phyloP scores from a whole-genome alignment of 2,329 filamentous ascomycete species.

The Botryotinia convoluta region DNA sequence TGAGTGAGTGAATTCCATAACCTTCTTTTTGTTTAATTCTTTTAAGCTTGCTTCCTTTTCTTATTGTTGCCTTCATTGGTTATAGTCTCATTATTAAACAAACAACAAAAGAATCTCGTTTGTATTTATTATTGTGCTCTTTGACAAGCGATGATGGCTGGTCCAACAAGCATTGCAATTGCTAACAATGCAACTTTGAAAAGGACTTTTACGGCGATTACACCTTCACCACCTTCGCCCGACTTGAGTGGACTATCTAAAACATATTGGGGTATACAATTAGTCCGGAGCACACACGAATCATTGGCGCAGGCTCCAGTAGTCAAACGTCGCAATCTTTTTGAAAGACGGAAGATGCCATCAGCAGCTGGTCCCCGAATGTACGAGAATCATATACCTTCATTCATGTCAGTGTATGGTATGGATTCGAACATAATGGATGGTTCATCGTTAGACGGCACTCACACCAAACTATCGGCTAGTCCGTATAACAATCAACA shows the following conservation, averaged over 20 bases:
- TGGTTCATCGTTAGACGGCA: slow-evolving; percentile 25
- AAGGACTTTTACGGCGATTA: slow-evolving; percentile 32
- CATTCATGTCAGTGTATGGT: slow-evolving; percentile 74
- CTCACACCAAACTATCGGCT: slow-evolving; percentile 29
- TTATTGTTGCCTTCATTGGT: not conserved
- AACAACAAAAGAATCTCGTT: slow-evolving; percentile 1
- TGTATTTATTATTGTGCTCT: not conserved
- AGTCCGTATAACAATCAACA: slow-evolving; percentile 24
- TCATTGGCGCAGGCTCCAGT: slow-evolving; percentile 24
- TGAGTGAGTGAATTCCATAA: not conserved
- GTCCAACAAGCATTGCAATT: slow-evolving; percentile 28
- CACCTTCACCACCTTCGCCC: slow-evolving; percentile 26
- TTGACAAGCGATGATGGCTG: slow-evolving; percentile 26
- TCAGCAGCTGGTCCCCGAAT: slow-evolving; percentile 59
- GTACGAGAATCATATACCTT: slow-evolving; percentile 69
- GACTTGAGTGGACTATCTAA: slow-evolving; percentile 25
- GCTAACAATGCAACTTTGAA: slow-evolving; percentile 36
- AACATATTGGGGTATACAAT: slow-evolving; percentile 10
- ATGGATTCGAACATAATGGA: slow-evolving; percentile 47
- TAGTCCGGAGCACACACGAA: slow-evolving; percentile 3
- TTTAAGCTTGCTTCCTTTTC: not conserved
- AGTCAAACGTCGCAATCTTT: slow-evolving; percentile 23
- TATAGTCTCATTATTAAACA: not conserved
- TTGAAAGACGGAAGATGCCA: slow-evolving; percentile 50
- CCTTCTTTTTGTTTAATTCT: not conserved